Percentiles rank a stretch among this genome's conserved stretches.
Conservation (phyloP, 2,329 filamentous ascomycete species). For the Phialocephala sp. region DNA sequence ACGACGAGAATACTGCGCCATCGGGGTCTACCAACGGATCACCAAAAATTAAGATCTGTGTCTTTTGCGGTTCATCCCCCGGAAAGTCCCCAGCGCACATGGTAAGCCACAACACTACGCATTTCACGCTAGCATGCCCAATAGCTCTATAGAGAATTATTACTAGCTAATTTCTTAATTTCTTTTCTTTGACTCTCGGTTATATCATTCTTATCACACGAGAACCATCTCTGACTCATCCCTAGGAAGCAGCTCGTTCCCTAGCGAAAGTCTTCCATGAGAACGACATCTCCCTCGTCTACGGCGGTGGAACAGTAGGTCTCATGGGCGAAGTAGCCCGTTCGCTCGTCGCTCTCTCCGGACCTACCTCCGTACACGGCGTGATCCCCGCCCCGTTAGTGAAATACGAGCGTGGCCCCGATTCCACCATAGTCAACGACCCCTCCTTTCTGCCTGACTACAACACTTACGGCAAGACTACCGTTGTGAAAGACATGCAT, state of each 20-base stretch:
- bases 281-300: slow-evolving; percentile 83
- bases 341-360: slow-evolving; percentile 81
- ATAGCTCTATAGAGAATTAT: no score
- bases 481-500: slow-evolving; percentile 94
- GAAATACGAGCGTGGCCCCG: slow-evolving; percentile 72
- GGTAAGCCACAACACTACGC: slow-evolving; percentile 38
- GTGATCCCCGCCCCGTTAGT: slow-evolving; percentile 90
- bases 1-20: slow-evolving; percentile 1
- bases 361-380: slow-evolving; percentile 84
- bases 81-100: slow-evolving; percentile 78
- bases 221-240: background rate
- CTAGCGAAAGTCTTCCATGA: slow-evolving; percentile 77
- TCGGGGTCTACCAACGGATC: slow-evolving; percentile 34
- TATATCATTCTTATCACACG: background rate
- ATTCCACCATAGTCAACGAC: slow-evolving; percentile 52
- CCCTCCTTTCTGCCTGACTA: slow-evolving; percentile 48
- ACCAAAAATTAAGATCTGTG: slow-evolving; percentile 71
- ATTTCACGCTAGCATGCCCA: background rate
- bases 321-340: slow-evolving; percentile 95
- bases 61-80: slow-evolving; percentile 87
- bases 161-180: background rate
- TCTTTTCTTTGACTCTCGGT: background rate
- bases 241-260: slow-evolving; percentile 68
- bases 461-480: slow-evolving; percentile 77
- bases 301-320: slow-evolving; percentile 92